phyloP scores from a whole-genome alignment of 306 rosid species.

The Vigna radiata region DNA sequence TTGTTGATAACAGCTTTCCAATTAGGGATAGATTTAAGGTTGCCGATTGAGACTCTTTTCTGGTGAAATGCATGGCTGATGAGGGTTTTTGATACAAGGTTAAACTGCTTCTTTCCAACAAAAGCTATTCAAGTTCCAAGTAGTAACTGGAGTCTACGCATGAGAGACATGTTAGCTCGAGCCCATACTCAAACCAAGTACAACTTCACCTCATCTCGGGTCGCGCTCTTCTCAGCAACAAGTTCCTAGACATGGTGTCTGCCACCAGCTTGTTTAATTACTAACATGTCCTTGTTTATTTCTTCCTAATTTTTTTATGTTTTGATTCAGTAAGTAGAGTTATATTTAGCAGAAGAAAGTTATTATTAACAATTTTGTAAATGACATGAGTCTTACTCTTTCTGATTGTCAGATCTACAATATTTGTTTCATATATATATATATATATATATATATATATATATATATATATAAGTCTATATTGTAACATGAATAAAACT shows the following conservation, averaged over 20 bases:
- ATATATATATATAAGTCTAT: no score
- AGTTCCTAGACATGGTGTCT: constrained; percentile 57
- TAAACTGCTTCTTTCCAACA: no score
- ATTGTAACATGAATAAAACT: no score
- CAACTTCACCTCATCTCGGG: constrained; percentile 40
- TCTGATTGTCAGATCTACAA: no score
- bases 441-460: no score
- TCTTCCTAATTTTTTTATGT: no score
- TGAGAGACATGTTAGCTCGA: constrained; percentile 11
- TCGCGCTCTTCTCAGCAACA: constrained; percentile 52
- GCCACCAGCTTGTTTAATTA: constrained; percentile 37
- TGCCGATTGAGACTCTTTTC: background rate
- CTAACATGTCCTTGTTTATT: constrained; percentile 22
- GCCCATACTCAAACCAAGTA: constrained; percentile 21
- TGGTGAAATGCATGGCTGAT: background rate
- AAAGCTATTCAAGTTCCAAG: constrained; percentile 11
- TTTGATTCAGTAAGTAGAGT: no score
- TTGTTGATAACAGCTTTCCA: background rate
- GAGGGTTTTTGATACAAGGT: background rate
- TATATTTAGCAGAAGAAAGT: no score
- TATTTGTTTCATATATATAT: no score
- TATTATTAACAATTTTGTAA: no score
- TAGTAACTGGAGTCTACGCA: background rate
- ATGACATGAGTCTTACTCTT: no score
- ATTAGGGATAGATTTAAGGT: constrained; percentile 10